phyloP scores from a whole-genome alignment of 352 stramenopile species.

The Pythium vanterpoolii region DNA sequence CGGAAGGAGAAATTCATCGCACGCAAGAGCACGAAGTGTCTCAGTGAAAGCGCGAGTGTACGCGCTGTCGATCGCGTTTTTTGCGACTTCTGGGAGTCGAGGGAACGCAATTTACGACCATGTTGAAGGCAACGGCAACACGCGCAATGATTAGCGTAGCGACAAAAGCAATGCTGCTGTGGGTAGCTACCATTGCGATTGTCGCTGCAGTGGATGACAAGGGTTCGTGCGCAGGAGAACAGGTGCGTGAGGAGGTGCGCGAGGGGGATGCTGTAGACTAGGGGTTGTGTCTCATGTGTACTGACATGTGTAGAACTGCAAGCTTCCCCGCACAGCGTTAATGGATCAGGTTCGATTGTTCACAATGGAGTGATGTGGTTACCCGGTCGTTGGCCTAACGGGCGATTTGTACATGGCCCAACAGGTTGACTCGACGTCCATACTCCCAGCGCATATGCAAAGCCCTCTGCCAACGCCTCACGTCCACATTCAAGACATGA shows the following conservation, averaged over 20 bases:
- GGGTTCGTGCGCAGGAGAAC: not conserved
- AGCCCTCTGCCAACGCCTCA: not conserved
- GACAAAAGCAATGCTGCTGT: not conserved
- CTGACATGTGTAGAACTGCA: not conserved
- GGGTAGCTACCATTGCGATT: not conserved
- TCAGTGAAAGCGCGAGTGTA: not conserved
- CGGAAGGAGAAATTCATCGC: not conserved
- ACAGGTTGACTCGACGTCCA: conserved; percentile 1
- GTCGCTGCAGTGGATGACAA: not conserved
- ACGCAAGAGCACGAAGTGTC: not conserved
- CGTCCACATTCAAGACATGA: conserved; percentile 20
- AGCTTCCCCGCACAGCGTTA: not conserved
- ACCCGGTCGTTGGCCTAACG: not conserved
- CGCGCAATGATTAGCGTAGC: not conserved
- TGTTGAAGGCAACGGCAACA: not conserved
- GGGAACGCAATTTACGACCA: not conserved
- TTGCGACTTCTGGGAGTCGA: not conserved
- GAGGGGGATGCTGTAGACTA: not conserved
- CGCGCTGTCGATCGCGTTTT: not conserved
- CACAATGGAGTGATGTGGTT: not conserved
- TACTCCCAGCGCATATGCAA: not conserved
- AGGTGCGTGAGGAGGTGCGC: not conserved
- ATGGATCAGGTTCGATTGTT: not conserved
- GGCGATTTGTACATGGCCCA: not conserved
- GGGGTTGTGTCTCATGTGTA: not conserved